A percentile compares a stretch with the other conserved stretches of the same genome.
These are phyloP conservation scores for Arctostaphylos glauca DNA, from an alignment of 148 eudicot species.

Conservation along the genomic window DNA sequence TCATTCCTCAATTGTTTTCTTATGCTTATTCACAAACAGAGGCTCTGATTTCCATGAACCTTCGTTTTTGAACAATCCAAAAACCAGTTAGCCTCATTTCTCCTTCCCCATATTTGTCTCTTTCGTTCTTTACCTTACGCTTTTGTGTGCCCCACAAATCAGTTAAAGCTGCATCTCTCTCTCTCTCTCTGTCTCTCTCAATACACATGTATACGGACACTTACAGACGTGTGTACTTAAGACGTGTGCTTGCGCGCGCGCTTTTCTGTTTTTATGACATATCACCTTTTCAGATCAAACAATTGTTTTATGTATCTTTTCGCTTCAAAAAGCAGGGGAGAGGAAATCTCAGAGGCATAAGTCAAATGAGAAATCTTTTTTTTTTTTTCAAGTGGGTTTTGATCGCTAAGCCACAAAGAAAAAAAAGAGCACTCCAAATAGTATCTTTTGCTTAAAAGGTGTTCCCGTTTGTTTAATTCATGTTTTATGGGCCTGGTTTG, in stretches of 20 bases:
- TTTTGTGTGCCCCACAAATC: not conserved
- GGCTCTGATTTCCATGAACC: not conserved
- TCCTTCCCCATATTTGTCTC: not conserved
- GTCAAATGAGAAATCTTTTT: not conserved
- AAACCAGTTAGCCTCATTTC: not conserved
- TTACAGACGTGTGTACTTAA: not conserved
- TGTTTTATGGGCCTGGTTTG: no score
- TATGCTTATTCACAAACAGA: not conserved
- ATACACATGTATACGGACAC: no score
- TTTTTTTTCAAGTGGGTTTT: not conserved
- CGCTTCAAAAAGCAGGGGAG: not conserved
- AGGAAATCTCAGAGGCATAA: not conserved
- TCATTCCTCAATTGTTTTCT: not conserved
- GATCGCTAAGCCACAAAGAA: not conserved
- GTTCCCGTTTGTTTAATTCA: not conserved
- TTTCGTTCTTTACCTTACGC: not conserved
- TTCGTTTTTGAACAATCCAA: conserved; percentile 6
- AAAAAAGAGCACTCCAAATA: not conserved
- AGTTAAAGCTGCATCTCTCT: not conserved
- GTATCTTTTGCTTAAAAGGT: not conserved
- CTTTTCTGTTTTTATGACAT: not conserved
- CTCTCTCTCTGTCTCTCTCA: not conserved
- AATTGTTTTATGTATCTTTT: not conserved
- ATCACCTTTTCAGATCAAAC: not conserved
- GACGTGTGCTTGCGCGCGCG: not conserved